Evolutionary conservation across 2,329 filamentous ascomycete species (phyloP).

Genomic region (Sporothrix sp.): DNA sequence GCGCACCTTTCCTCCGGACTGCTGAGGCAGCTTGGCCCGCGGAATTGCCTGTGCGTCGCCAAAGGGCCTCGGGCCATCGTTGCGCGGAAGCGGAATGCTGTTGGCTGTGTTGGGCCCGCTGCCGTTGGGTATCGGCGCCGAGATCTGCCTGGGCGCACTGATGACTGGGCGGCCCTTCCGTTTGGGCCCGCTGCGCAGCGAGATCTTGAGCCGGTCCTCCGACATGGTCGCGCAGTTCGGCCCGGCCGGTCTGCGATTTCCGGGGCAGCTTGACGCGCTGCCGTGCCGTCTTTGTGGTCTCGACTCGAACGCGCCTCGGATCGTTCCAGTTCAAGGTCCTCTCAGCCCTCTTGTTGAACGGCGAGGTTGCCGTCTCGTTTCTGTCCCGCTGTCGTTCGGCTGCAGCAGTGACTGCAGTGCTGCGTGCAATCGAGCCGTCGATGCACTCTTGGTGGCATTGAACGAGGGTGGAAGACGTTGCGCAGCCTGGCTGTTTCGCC

Average conservation of each 20-base stretch:
- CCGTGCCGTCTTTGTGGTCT: neutral
- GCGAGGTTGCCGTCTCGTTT: neutral
- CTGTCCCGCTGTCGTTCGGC: constrained; percentile 6
- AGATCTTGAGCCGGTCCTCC: constrained; percentile 52
- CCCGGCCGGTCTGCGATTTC: neutral
- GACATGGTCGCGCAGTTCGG: constrained; percentile 38
- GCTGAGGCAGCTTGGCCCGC: constrained; percentile 40
- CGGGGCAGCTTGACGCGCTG: neutral
- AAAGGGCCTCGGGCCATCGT: constrained; percentile 20
- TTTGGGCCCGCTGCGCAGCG: constrained; percentile 51
- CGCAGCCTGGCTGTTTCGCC: no score
- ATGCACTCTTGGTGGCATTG: no score
- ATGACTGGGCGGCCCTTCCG: constrained; percentile 52
- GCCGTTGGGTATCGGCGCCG: constrained; percentile 47
- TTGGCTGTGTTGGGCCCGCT: constrained; percentile 21
- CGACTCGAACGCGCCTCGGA: no score
- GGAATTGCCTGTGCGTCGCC: constrained; percentile 23
- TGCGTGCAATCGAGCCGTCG: no score
- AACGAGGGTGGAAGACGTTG: no score
- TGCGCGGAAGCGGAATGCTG: constrained; percentile 11
- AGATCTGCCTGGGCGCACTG: constrained; percentile 54
- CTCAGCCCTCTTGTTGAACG: no score
- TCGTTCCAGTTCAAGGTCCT: no score
- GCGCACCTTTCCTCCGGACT: constrained; percentile 45
- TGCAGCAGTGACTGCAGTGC: no score